These are phyloP conservation scores for Tephrocybe sp. DNA, from an alignment of 768 basidiomycete genomes.

Conservation along the genomic window DNA sequence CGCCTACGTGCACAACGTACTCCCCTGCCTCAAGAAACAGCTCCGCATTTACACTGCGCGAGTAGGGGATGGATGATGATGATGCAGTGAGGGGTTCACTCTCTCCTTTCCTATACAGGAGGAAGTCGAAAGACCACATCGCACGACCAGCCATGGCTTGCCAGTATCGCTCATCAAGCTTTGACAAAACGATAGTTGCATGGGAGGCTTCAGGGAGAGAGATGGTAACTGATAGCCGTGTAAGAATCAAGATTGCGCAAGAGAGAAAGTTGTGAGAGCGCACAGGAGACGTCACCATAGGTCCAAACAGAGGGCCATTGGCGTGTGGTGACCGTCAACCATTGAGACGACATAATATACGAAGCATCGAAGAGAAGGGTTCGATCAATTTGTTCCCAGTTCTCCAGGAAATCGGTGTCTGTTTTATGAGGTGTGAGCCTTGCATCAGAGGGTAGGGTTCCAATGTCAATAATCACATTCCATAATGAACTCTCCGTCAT, in stretches of 20 bases:
- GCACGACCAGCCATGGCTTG: constrained; percentile 23
- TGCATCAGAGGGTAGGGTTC: background rate
- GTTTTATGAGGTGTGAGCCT: background rate
- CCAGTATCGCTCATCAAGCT: constrained; percentile 36
- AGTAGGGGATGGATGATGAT: constrained; percentile 12
- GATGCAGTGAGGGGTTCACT: constrained; percentile 22
- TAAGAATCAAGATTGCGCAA: background rate
- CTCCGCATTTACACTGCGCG: constrained; percentile 29
- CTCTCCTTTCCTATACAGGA: constrained; percentile 34
- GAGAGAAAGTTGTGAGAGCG: background rate
- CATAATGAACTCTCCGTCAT: constrained; percentile 60
- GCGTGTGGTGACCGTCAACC: constrained; percentile 34
- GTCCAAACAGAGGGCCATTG: constrained; percentile 33
- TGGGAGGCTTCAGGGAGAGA: constrained; percentile 25
- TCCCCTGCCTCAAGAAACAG: constrained; percentile 24
- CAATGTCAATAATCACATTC: constrained; percentile 36
- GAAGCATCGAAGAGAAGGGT: constrained; percentile 37
- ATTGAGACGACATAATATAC: constrained; percentile 42
- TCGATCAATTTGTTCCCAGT: constrained; percentile 41
- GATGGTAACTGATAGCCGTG: constrained; percentile 30
- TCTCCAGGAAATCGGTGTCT: constrained; percentile 38
- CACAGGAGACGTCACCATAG: constrained; percentile 44
- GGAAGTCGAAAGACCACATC: constrained; percentile 35
- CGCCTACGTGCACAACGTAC: constrained; percentile 28
- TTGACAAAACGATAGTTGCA: constrained; percentile 37